phyloP scores from a whole-genome alignment of 352 stramenopile species.

The Globisporangium cystogenes region DNA sequence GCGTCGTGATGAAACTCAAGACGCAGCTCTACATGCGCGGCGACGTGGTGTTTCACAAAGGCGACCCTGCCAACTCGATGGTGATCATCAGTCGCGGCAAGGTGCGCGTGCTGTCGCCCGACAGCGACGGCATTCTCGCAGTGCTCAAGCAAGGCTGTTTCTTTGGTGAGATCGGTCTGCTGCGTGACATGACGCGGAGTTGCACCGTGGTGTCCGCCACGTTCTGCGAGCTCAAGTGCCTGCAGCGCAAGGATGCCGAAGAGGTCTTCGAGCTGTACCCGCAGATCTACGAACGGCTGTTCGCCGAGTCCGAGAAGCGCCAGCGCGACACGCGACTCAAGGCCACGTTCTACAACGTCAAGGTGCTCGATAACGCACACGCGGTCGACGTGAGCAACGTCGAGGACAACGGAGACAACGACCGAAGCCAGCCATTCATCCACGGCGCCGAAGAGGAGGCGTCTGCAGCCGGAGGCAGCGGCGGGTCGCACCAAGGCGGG shows the following conservation, averaged over 20 bases:
- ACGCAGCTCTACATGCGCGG: no score
- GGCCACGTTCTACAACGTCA: conserved; percentile 44
- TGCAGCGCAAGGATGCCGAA: conserved; percentile 40
- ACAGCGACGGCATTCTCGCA: no score
- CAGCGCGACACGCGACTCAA: conserved; percentile 39
- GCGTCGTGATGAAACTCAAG: no score
- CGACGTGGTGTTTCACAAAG: no score
- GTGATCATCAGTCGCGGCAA: no score
- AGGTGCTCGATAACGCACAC: conserved; percentile 65
- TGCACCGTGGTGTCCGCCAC: no score
- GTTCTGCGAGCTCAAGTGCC: conserved; percentile 54
- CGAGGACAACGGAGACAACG: conserved; percentile 21
- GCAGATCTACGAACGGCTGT: conserved; percentile 54
- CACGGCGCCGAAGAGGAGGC: conserved; percentile 14
- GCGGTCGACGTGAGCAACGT: conserved; percentile 51
- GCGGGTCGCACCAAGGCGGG: conserved; percentile 6
- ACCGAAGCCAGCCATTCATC: conserved; percentile 30
- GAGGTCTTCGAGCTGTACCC: conserved; percentile 56
- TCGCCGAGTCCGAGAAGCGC: conserved; percentile 50
- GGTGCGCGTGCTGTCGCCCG: no score
- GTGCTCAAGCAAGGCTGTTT: no score
- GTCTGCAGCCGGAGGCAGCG: conserved; percentile 8
- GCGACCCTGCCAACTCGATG: no score
- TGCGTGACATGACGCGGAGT: no score
- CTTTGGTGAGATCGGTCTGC: no score